phyloP scores from a whole-genome alignment of 1,284 basidiomycete species.

The Puccinia horiana region DNA sequence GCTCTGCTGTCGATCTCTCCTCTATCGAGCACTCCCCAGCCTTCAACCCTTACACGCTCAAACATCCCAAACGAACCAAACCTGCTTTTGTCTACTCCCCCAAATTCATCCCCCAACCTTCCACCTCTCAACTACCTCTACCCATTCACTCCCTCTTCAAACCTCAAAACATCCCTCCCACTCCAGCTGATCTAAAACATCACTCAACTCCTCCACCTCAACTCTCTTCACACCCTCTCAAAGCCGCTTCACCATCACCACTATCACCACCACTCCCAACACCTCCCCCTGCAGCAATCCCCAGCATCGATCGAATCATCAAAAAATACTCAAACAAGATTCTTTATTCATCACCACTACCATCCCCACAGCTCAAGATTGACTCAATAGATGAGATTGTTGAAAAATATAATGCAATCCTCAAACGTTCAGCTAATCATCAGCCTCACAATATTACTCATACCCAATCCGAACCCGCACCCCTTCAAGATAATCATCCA shows the following conservation, averaged over 20 bases:
- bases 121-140: background rate
- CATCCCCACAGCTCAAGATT: constrained; percentile 26
- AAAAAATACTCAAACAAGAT: background rate
- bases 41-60: background rate
- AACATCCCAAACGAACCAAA: background rate
- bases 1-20: background rate
- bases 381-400: constrained; percentile 20
- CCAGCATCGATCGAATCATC: constrained; percentile 14
- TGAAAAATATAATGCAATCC: constrained; percentile 20
- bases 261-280: background rate
- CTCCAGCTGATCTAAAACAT: background rate
- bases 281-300: background rate
- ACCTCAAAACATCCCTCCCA: background rate
- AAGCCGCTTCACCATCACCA: background rate
- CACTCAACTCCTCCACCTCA: background rate
- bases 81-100: background rate
- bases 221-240: background rate
- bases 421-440: background rate
- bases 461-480: background rate
- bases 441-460: background rate
- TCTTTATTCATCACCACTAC: background rate
- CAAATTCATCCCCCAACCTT: background rate
- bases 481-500: background rate
- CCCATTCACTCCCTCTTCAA: background rate
- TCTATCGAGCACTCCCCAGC: background rate